Evolutionary conservation across 1,284 basidiomycete genomes (phyloP).

Genomic region (Vanrija sp.): DNA sequence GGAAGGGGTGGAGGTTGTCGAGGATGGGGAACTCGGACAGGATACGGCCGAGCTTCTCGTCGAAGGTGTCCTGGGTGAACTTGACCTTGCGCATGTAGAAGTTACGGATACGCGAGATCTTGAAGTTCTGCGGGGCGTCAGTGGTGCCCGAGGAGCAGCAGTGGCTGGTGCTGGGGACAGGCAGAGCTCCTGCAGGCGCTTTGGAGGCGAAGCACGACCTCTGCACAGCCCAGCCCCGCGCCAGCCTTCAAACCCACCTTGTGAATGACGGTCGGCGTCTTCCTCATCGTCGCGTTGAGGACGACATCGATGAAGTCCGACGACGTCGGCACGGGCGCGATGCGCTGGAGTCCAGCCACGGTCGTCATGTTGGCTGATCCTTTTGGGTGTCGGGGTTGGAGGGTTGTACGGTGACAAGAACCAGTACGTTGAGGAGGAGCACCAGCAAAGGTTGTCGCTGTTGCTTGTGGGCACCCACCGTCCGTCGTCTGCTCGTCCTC

Average conservation of each 20-base stretch:
- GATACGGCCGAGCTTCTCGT: conserved; percentile 92
- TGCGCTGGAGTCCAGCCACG: conserved; percentile 72
- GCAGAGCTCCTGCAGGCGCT: neutral
- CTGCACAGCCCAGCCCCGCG: no score
- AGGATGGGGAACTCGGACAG: conserved; percentile 94
- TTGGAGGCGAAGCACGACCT: neutral
- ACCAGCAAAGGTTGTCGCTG: neutral
- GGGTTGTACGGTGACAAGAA: neutral
- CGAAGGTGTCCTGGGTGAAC: conserved; percentile 96
- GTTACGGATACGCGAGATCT: conserved; percentile 62
- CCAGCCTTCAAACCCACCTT: conserved; percentile 55
- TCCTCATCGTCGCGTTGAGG: conserved; percentile 80
- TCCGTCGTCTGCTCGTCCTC: accelerated
- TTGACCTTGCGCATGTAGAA: conserved; percentile 99
- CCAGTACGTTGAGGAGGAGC: neutral
- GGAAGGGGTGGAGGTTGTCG: conserved; percentile 92
- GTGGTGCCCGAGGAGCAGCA: conserved; percentile 66
- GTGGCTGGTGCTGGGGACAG: neutral
- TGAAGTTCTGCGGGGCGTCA: conserved; percentile 97
- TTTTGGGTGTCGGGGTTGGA: neutral
- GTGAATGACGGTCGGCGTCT: conserved; percentile 96
- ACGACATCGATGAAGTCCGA: conserved; percentile 92
- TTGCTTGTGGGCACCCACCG: neutral
- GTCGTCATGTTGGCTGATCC: conserved; percentile 34
- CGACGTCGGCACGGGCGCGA: conserved; percentile 94